Evolutionary conservation across 768 basidiomycete genomes (phyloP).

Genomic region (Mycena olivaceomarginata): DNA sequence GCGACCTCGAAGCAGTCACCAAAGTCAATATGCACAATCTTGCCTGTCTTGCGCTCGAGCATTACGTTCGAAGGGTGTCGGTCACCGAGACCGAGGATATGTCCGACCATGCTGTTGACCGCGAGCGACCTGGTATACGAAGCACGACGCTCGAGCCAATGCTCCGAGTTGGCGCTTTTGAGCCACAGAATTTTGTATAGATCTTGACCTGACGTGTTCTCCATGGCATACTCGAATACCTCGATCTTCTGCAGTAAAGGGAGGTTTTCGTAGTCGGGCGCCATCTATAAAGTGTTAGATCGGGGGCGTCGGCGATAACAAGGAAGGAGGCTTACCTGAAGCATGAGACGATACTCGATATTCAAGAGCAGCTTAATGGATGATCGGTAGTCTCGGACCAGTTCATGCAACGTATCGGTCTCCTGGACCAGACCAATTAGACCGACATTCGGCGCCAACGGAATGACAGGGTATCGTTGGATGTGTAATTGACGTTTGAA

Average conservation of each 20-base stretch:
- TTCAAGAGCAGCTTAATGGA: conserved; percentile 97
- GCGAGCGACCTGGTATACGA: conserved; percentile 97
- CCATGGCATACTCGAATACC: conserved; percentile 98
- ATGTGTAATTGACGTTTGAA: conserved; percentile 98
- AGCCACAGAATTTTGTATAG: conserved; percentile 98
- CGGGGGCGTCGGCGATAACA: not conserved
- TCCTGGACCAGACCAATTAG: conserved; percentile 96
- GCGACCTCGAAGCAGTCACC: conserved; percentile 99
- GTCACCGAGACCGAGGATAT: conserved; percentile 97
- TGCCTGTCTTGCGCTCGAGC: conserved; percentile 93
- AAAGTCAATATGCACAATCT: conserved; percentile 97
- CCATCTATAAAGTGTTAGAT: conserved; percentile 80
- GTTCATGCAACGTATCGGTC: conserved; percentile 95
- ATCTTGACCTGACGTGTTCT: conserved; percentile 99
- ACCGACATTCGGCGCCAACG: conserved; percentile 96
- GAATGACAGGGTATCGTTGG: conserved; percentile 93
- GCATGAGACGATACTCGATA: conserved; percentile 98
- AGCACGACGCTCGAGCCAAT: conserved; percentile 98
- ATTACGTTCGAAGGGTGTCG: conserved; percentile 97
- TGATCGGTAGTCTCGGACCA: conserved; percentile 97
- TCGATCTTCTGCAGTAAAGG: conserved; percentile 98
- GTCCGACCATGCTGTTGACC: conserved; percentile 98
- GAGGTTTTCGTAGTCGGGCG: conserved; percentile 97
- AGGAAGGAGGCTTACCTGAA: conserved; percentile 77
- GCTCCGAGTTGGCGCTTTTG: conserved; percentile 95